These are phyloP conservation scores for Citrus reticulata DNA, from an alignment of 345 rosid species.

Conservation along the genomic window DNA sequence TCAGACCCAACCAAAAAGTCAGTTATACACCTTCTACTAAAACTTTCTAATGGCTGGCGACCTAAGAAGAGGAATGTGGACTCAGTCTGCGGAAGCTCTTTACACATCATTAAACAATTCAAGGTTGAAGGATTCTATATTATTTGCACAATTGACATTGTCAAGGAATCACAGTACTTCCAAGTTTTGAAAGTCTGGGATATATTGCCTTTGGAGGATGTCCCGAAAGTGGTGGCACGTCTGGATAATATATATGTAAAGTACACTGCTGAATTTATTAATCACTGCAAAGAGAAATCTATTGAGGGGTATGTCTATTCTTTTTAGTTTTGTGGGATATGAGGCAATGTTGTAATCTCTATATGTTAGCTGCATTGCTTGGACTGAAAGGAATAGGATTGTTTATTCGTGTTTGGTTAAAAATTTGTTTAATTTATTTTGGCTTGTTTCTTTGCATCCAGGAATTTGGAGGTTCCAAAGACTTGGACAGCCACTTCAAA, in stretches of 20 bases:
- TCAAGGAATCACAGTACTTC: conserved; percentile 23
- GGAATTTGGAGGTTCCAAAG: too few species aligned
- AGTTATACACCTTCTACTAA: too few species aligned
- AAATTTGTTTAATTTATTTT: too few species aligned
- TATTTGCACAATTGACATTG: conserved; percentile 40
- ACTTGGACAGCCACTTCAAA: too few species aligned
- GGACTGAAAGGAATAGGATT: too few species aligned
- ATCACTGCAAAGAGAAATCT: conserved; percentile 38
- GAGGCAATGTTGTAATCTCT: not conserved
- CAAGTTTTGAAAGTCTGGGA: conserved; percentile 61
- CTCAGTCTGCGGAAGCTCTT: too few species aligned
- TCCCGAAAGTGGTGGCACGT: conserved; percentile 31
- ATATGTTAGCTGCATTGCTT: too few species aligned
- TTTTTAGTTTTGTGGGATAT: not conserved
- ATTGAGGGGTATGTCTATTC: conserved; percentile 36
- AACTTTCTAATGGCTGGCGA: too few species aligned
- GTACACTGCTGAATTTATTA: conserved; percentile 35
- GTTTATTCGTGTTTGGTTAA: too few species aligned
- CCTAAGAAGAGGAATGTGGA: conserved; percentile 24
- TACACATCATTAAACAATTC: conserved; percentile 31
- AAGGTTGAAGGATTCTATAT: conserved; percentile 34
- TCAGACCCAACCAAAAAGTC: too few species aligned
- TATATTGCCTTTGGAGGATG: conserved; percentile 38
- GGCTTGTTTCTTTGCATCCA: too few species aligned
- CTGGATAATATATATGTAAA: conserved; percentile 32